A percentile compares a stretch with the other conserved stretches of the same genome.
Evolutionary conservation across 441 rosid genomes (phyloP).

Genomic region (Gossypium trilobum): DNA sequence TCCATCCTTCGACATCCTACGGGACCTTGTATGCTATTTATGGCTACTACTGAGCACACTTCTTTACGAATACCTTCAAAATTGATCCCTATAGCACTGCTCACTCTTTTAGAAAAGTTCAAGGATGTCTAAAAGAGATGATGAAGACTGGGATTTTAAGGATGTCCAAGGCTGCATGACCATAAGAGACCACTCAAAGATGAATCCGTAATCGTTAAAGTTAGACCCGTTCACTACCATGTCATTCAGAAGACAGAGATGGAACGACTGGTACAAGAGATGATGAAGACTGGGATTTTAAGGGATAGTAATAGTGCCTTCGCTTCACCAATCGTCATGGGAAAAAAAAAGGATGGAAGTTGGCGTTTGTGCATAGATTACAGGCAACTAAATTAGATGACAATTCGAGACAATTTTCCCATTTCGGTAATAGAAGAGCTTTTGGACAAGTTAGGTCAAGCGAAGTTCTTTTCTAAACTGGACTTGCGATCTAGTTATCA

Average conservation of each 20-base stretch:
- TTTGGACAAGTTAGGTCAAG: not conserved
- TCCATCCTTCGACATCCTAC: not conserved
- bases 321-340: not conserved
- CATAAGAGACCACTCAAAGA: not conserved
- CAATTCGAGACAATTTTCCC: not conserved
- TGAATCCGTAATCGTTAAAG: not conserved
- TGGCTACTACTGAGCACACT: not conserved
- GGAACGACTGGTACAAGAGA: not conserved
- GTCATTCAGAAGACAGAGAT: not conserved
- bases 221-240: not conserved
- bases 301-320: not conserved
- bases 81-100: not conserved
- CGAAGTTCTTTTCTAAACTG: not conserved
- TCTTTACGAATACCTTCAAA: not conserved
- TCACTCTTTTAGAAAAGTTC: not conserved
- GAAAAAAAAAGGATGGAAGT: not conserved
- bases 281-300: not conserved
- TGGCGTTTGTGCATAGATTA: not conserved
- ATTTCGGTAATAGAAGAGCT: not conserved
- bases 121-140: not conserved
- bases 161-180: not conserved
- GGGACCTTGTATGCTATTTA: not conserved
- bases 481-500: not conserved
- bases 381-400: not conserved
- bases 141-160: no score